Evolutionary conservation across 169 alveolate genomes (phyloP).

Genomic region (Neospora caninum): DNA sequence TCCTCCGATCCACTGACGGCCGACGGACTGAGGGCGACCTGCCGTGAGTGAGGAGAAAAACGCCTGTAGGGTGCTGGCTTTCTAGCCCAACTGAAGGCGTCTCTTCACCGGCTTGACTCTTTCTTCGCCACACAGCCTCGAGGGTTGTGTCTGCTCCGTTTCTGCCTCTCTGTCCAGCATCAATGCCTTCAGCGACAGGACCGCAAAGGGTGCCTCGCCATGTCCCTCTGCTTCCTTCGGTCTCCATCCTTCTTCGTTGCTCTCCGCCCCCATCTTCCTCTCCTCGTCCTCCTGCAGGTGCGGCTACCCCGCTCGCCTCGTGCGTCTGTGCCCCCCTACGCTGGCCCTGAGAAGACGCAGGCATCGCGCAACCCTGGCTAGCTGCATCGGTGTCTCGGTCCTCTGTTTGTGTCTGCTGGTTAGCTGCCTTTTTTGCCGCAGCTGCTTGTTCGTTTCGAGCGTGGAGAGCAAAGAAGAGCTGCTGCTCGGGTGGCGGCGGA

Average conservation of each 20-base stretch:
- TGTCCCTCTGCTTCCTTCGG: background rate
- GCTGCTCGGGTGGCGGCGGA: constrained; percentile 47
- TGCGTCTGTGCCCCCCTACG: background rate
- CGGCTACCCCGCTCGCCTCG: background rate
- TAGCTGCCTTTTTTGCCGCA: background rate
- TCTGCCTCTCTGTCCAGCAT: too few relatives aligned
- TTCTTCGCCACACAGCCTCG: too few relatives aligned
- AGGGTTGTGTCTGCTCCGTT: too few relatives aligned
- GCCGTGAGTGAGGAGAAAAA: too few relatives aligned
- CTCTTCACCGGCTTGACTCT: too few relatives aligned
- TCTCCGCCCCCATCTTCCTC: background rate
- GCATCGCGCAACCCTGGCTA: too few relatives aligned
- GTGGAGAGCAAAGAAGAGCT: constrained; percentile 33
- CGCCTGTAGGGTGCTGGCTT: too few relatives aligned
- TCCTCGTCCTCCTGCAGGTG: background rate
- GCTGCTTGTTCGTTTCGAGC: background rate
- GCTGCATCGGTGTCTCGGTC: too few relatives aligned
- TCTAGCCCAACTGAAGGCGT: too few relatives aligned
- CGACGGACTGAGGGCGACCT: background rate
- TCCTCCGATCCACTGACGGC: background rate
- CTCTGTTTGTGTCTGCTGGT: too few relatives aligned
- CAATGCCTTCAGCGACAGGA: too few relatives aligned
- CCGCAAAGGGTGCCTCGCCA: too few relatives aligned
- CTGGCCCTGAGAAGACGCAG: background rate
- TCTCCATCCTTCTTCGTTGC: background rate